Conservation (phyloP, 2,329 filamentous ascomycete species). For the Trichoderma atroviride region DNA sequence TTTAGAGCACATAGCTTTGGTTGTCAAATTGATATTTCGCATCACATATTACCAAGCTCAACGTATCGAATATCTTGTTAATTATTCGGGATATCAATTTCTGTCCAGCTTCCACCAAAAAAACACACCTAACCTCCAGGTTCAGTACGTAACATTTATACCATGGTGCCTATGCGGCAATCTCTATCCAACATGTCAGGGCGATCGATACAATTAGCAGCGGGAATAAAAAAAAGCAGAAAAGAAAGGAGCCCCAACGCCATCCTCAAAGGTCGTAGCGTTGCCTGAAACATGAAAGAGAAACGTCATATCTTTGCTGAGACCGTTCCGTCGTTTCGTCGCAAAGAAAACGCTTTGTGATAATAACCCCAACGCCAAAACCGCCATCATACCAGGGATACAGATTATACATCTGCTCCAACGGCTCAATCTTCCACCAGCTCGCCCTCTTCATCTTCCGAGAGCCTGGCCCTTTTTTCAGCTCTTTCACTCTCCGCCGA, state of each 20-base stretch:
- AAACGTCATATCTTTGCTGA: slow-evolving; percentile 8
- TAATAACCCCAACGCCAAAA: slow-evolving; percentile 20
- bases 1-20: neutral
- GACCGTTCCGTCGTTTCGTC: slow-evolving; percentile 4
- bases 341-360: neutral
- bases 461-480: slow-evolving; percentile 50
- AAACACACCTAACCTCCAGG: neutral
- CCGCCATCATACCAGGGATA: neutral
- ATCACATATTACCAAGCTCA: neutral
- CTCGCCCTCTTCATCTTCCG: slow-evolving; percentile 55
- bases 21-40: neutral
- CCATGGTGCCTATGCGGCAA: slow-evolving; percentile 25
- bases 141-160: neutral
- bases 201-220: slow-evolving; percentile 15
- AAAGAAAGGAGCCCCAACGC: slow-evolving; percentile 16
- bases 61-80: neutral
- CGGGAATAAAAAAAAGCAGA: neutral
- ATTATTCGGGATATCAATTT: slow-evolving; percentile 15
- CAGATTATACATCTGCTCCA: neutral
- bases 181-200: slow-evolving; percentile 23
- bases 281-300: slow-evolving; percentile 9
- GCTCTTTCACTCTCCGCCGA: slow-evolving; percentile 41
- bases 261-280: slow-evolving; percentile 9
- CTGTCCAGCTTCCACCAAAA: neutral
- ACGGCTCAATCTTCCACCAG: slow-evolving; percentile 42